Evolutionary conservation across 2,329 filamentous ascomycete genomes (phyloP).

Genomic region (Sporothrix pseudoabietina): DNA sequence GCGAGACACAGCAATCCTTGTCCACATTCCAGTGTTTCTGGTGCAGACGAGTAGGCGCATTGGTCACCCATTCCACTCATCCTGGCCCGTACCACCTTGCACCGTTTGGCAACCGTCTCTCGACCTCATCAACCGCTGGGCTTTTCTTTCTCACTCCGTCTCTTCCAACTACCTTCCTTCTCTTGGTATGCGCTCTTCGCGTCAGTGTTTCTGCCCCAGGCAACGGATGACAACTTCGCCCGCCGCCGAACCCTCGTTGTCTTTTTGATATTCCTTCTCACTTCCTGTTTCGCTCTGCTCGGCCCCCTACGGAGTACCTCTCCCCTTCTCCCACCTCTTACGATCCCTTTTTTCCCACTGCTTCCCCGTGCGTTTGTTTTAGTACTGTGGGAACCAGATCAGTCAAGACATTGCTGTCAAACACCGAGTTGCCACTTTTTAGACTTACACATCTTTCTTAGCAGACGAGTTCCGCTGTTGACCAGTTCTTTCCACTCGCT

Average conservation of each 20-base stretch:
- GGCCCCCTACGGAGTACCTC: not conserved
- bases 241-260: conserved; percentile 8
- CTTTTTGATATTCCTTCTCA: not conserved
- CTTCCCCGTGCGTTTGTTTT: conserved; percentile 22
- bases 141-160: not conserved
- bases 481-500: conserved; percentile 18
- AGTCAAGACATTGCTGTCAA: conserved; percentile 22
- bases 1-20: conserved; percentile 21
- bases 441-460: conserved; percentile 27
- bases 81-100: conserved; percentile 9
- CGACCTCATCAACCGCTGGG: not conserved
- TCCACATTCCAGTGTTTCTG: conserved; percentile 27
- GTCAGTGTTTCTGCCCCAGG: conserved; percentile 12
- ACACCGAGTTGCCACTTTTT: conserved; percentile 28
- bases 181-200: conserved; percentile 26
- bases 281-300: conserved; percentile 16
- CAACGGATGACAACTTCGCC: conserved; percentile 21
- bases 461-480: conserved; percentile 8
- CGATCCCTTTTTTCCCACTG: not conserved
- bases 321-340: not conserved
- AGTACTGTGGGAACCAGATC: conserved; percentile 14
- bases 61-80: conserved; percentile 25
- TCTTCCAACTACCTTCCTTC: not conserved
- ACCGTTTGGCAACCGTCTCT: conserved; percentile 20
- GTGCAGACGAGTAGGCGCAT: conserved; percentile 7